These are phyloP conservation scores for Echria macrotheca DNA, from an alignment of 495 filamentous ascomycete species.

Conservation along the genomic window DNA sequence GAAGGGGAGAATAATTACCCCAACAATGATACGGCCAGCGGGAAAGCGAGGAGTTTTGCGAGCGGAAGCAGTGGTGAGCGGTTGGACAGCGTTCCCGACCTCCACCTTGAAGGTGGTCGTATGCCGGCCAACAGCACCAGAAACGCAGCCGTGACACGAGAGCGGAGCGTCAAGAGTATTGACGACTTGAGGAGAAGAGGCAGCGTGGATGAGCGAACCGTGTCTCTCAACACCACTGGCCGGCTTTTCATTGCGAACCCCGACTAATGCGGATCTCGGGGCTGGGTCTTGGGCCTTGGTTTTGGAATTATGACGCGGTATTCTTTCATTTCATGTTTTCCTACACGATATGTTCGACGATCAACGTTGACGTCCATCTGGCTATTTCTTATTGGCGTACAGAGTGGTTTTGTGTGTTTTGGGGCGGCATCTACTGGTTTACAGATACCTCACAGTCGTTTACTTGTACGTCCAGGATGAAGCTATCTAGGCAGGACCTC, in stretches of 20 bases:
- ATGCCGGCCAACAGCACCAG: constrained; percentile 49
- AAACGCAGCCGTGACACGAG: constrained; percentile 47
- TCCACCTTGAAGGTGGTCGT: constrained; percentile 30
- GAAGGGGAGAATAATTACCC: constrained; percentile 21
- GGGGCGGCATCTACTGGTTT: too few species aligned
- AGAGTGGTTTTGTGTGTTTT: too few species aligned
- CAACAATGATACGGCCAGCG: constrained; percentile 36
- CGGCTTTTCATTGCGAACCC: constrained; percentile 94
- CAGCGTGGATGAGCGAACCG: constrained; percentile 90
- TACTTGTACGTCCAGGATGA: too few species aligned
- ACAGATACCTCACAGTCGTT: too few species aligned
- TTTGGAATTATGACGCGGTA: too few species aligned
- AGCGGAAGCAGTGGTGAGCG: constrained; percentile 52
- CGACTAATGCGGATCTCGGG: constrained; percentile 56
- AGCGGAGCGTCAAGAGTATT: constrained; percentile 62
- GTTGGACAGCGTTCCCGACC: constrained; percentile 44
- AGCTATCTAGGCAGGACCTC: too few species aligned
- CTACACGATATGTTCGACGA: too few species aligned
- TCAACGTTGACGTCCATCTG: too few species aligned
- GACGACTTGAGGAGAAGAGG: constrained; percentile 78
- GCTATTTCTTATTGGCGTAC: too few species aligned
- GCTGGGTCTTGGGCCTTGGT: too few species aligned
- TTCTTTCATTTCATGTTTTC: too few species aligned
- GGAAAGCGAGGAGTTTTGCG: constrained; percentile 40
- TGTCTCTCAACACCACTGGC: constrained; percentile 65